Conservation (phyloP, 441 rosid genomes). For the Iberis amara region DNA sequence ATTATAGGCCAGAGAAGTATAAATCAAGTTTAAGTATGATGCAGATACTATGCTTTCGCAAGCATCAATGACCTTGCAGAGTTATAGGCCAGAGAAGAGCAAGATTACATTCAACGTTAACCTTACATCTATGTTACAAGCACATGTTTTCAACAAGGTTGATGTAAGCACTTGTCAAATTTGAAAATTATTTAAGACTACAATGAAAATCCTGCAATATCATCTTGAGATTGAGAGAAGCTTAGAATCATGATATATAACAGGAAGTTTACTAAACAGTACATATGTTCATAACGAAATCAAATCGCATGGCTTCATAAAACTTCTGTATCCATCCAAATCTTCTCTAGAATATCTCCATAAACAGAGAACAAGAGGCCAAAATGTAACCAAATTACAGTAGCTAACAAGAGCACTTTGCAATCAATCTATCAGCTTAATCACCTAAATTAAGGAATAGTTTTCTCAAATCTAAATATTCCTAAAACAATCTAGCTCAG, state of each 20-base stretch:
- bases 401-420: background rate
- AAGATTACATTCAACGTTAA: background rate
- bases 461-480: background rate
- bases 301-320: no score
- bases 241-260: slow-evolving; percentile 11
- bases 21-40: background rate
- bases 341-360: background rate
- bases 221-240: background rate
- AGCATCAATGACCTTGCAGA: background rate
- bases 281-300: no score
- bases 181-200: background rate
- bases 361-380: background rate
- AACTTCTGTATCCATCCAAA: background rate
- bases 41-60: background rate
- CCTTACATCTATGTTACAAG: slow-evolving; percentile 7
- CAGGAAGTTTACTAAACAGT: background rate
- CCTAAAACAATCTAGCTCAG: background rate
- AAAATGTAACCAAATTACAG: background rate
- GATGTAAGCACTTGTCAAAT: background rate
- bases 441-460: slow-evolving; percentile 1
- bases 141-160: background rate
- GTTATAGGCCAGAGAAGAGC: background rate
- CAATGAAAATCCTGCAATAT: background rate
- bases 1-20: no score
- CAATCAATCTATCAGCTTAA: slow-evolving; percentile 9